A percentile compares a stretch with the other conserved stretches of the same genome.
These are phyloP conservation scores for Platanus orientalis DNA, from an alignment of 164 flowering plant genomes.

Conservation along the genomic window DNA sequence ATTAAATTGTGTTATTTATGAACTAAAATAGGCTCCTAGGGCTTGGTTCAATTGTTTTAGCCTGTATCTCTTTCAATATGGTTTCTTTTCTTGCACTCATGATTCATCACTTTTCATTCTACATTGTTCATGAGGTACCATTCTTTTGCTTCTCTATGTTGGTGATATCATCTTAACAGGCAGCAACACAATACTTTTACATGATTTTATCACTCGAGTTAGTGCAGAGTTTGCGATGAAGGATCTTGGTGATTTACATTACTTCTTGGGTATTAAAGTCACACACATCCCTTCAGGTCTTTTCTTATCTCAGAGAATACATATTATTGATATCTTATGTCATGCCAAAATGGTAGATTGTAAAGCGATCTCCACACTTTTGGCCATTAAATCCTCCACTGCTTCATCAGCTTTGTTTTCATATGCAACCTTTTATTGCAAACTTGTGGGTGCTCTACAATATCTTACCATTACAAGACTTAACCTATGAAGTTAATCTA, in stretches of 20 bases:
- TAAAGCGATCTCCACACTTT: background rate
- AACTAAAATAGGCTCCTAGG: background rate
- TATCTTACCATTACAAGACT: too few relatives aligned
- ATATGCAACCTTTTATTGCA: too few relatives aligned
- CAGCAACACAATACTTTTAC: background rate
- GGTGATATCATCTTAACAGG: background rate
- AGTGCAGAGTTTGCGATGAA: background rate
- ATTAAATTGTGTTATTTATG: background rate
- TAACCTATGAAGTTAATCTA: too few relatives aligned
- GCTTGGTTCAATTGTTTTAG: background rate
- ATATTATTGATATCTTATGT: background rate
- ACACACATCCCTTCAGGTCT: too few relatives aligned
- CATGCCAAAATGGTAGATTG: background rate
- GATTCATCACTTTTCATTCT: constrained; percentile 2
- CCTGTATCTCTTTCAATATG: background rate
- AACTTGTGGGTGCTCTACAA: too few relatives aligned
- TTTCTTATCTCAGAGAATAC: background rate
- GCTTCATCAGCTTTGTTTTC: too few relatives aligned
- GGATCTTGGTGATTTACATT: background rate
- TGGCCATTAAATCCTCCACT: too few relatives aligned
- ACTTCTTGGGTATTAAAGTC: background rate
- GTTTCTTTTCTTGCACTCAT: too few relatives aligned
- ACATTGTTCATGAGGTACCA: too few relatives aligned
- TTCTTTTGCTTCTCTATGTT: too few relatives aligned
- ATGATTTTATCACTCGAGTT: background rate